phyloP scores from a whole-genome alignment of 2,329 filamentous ascomycete genomes.

The Hawksworthiomyces lignivorus region DNA sequence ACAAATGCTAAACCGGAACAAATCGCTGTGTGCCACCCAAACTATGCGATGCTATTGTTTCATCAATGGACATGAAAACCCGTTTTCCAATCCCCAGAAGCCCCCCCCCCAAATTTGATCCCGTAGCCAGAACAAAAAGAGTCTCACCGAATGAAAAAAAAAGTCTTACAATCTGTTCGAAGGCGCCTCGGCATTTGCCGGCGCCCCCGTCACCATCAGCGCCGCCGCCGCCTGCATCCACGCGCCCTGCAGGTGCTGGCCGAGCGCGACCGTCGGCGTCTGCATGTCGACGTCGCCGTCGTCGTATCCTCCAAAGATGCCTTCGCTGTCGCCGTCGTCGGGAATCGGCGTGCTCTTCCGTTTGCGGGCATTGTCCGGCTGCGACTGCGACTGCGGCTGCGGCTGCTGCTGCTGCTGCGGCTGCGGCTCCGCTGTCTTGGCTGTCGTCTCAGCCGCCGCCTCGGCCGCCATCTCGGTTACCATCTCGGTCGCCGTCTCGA shows the following conservation, averaged over 20 bases:
- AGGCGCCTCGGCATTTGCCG: too few relatives aligned
- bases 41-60: too few relatives aligned
- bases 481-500: neutral
- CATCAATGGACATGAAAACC: too few relatives aligned
- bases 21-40: too few relatives aligned
- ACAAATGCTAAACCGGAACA: too few relatives aligned
- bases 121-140: too few relatives aligned
- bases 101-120: too few relatives aligned
- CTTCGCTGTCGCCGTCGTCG: slow-evolving; percentile 9
- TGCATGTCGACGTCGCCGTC: slow-evolving; percentile 10
- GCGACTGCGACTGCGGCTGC: neutral
- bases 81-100: too few relatives aligned
- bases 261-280: slow-evolving; percentile 8
- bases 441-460: neutral
- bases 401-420: neutral
- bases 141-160: too few relatives aligned
- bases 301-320: slow-evolving; percentile 1
- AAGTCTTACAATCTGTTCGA: too few relatives aligned
- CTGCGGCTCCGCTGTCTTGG: neutral
- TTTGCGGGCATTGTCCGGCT: slow-evolving; percentile 3
- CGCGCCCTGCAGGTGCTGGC: slow-evolving; percentile 9
- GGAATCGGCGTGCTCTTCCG: slow-evolving; percentile 15
- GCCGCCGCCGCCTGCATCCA: slow-evolving; percentile 22
- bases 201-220: slow-evolving; percentile 22
- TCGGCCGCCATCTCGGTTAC: neutral